Conservation (phyloP, 2,329 filamentous ascomycete species). For the Myriangium duriaei region DNA sequence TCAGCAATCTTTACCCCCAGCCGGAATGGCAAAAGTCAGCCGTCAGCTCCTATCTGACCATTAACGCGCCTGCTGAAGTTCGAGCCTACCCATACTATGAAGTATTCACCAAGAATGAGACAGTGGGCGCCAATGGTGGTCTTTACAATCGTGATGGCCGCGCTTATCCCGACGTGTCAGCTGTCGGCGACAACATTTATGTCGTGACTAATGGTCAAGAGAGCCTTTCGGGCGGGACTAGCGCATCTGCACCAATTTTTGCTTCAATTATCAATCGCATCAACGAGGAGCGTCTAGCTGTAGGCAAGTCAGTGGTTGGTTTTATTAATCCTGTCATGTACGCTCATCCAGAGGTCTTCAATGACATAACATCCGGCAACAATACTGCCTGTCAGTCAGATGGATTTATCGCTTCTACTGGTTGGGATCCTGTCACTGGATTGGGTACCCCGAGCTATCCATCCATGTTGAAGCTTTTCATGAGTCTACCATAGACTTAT, state of each 20-base stretch:
- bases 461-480: conserved; percentile 16
- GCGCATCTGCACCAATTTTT: conserved; percentile 18
- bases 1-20: conserved; percentile 21
- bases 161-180: conserved; percentile 29
- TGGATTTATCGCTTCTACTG: conserved; percentile 12
- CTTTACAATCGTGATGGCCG: conserved; percentile 21
- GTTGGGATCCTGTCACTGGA: conserved; percentile 19
- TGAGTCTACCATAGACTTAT: not conserved
- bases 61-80: conserved; percentile 15
- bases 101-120: conserved; percentile 13
- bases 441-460: conserved; percentile 19
- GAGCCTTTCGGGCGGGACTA: conserved; percentile 15
- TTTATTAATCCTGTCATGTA: conserved; percentile 24
- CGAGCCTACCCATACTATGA: conserved; percentile 18
- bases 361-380: conserved; percentile 17
- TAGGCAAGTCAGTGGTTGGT: conserved; percentile 17
- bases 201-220: conserved; percentile 22
- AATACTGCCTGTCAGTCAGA: conserved; percentile 24
- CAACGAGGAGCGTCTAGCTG: conserved; percentile 15
- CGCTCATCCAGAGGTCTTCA: conserved; percentile 14
- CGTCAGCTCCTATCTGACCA: conserved; percentile 25
- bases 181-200: conserved; percentile 18
- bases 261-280: conserved; percentile 19
- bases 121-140: conserved; percentile 16
- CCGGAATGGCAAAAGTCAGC: conserved; percentile 27